Base-by-base conservation (phyloP, 1,284 basidiomycete species). In the Kwoniella shivajii region DNA sequence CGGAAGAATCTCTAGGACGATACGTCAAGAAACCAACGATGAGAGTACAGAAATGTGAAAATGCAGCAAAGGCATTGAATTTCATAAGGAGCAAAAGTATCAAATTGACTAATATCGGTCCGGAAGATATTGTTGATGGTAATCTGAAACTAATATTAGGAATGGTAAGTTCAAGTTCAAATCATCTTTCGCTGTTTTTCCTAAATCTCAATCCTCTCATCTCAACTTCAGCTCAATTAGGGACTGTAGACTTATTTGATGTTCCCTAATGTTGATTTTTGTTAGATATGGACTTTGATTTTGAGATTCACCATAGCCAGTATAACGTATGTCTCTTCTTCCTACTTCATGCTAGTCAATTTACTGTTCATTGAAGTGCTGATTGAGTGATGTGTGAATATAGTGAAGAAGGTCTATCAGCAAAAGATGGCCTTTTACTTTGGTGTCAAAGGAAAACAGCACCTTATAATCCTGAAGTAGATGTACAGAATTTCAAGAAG, bases 401-500 rank as follows among this genome's bases (percentile, higher is more conserved):
- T 78, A 96, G 93, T 69, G 92, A 95, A 82, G 95, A 98, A 79
- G 95, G 95, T 52, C 84, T 97, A 26, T 95, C 92, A 6, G 95
- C 95, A 1, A 94, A 95, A 76, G 96, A 98, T 75, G 95, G 93
- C 41, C 84, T 99, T 13, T 81, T 99, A 2, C 84, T 99, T 1
- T 99, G 95, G 95, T 97, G 94, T 80, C 95, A 98, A 73, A 86
- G 95, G 54, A 96, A 96, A 79, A 99, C 96, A 0, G 85, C 85
- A 29, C 86, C 88, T 0, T 98, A 99, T 79, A 58, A 57, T n/a
- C 66, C 86, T 58, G 90, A 94, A 67, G 94, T 98, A 18, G 80
- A 96, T 53, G 91, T 99, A 7, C 86, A 90, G 78, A 92, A 98
- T 74, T 99, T 99, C 74, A 90, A 90, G 16, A 76, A 84, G 39